Evolutionary conservation across 1,284 basidiomycete species (phyloP).

Genomic region (Leccinum griseonigrum): DNA sequence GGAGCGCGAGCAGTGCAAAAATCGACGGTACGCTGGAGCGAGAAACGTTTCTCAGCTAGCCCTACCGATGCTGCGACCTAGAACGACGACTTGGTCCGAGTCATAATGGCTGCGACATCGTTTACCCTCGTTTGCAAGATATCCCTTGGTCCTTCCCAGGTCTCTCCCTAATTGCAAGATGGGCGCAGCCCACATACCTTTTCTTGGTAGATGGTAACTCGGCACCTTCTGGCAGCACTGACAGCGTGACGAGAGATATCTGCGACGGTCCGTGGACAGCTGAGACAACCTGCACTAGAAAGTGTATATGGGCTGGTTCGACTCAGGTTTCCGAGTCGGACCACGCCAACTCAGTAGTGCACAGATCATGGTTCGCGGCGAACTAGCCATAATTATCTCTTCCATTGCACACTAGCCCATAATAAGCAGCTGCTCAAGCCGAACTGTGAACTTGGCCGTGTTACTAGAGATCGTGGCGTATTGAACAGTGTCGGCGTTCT

Average conservation of each 20-base stretch:
- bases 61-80: no score
- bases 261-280: not conserved
- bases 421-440: not conserved
- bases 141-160: not conserved
- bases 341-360: not conserved
- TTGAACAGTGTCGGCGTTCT: not conserved
- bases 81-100: not conserved
- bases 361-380: not conserved
- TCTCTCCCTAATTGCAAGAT: not conserved
- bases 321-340: not conserved
- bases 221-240: not conserved
- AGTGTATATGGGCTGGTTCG: not conserved
- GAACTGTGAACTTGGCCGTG: not conserved
- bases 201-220: not conserved
- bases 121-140: not conserved
- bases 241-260: not conserved
- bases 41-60: no score
- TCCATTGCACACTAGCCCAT: not conserved
- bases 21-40: no score
- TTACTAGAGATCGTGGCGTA: not conserved
- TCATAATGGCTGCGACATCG: not conserved
- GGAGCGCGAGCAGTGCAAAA: no score
- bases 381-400: not conserved
- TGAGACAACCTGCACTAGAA: not conserved
- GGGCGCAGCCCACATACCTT: not conserved